phyloP scores from a whole-genome alignment of 2,329 filamentous ascomycete species.

The Fusarium nodosum region DNA sequence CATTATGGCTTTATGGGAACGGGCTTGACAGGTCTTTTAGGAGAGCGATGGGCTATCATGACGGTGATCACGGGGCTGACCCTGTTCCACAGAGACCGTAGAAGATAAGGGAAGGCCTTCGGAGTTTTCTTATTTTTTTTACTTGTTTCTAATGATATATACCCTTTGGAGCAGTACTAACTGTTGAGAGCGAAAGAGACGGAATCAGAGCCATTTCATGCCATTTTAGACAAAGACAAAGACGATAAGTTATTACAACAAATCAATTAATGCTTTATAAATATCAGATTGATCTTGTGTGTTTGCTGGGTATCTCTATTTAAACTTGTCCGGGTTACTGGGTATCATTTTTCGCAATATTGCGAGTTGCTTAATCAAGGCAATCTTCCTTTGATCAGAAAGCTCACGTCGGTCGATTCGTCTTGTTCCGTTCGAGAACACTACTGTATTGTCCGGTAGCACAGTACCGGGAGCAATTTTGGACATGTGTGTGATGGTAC shows the following conservation, averaged over 20 bases:
- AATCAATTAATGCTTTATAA: background rate
- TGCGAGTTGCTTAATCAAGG: conserved; percentile 76
- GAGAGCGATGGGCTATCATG: conserved; percentile 49
- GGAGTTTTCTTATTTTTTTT: background rate
- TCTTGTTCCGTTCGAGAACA: conserved; percentile 74
- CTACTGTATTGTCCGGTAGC: conserved; percentile 76
- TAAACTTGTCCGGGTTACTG: conserved; percentile 69
- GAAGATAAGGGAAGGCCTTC: background rate
- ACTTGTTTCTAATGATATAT: background rate
- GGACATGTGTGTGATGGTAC: conserved; percentile 76
- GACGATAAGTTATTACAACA: background rate
- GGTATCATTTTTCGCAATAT: conserved; percentile 75
- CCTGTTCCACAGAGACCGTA: conserved; percentile 31
- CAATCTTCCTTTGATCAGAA: conserved; percentile 72
- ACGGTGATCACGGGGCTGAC: conserved; percentile 41
- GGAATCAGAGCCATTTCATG: background rate
- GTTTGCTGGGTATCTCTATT: conserved; percentile 47
- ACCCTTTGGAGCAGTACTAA: background rate
- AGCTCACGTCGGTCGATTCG: conserved; percentile 72
- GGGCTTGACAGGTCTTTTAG: conserved; percentile 41
- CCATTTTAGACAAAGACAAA: background rate
- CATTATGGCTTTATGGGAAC: conserved; percentile 46
- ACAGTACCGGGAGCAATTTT: conserved; percentile 69
- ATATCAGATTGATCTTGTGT: background rate
- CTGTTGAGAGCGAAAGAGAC: background rate